phyloP scores from a whole-genome alignment of 257 asterid species.

The Jaltomata sinuosa region DNA sequence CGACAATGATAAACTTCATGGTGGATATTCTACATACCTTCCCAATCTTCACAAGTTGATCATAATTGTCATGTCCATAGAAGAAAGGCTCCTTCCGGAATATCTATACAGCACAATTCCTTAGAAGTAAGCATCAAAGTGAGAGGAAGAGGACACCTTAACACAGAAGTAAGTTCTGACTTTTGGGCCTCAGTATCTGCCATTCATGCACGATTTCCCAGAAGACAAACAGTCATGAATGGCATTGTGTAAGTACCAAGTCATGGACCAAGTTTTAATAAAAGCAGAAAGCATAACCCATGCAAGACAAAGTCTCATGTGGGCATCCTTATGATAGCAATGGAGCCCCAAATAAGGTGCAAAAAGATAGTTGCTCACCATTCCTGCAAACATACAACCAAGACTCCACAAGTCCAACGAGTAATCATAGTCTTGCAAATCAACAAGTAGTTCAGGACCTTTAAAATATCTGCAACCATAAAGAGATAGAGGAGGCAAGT shows the following conservation, averaged over 20 bases:
- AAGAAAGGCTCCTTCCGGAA: conserved; percentile 18
- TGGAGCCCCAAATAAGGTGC: not conserved
- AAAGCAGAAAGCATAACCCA: not conserved
- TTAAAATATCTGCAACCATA: conserved; percentile 24
- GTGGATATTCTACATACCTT: conserved; percentile 1
- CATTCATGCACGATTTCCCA: not conserved
- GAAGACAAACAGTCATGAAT: not conserved
- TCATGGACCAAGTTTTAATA: not conserved
- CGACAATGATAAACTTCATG: not conserved
- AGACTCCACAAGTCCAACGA: conserved; percentile 76
- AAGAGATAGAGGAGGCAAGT: not conserved
- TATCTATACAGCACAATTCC: conserved; percentile 2
- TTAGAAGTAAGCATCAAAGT: conserved; percentile 7
- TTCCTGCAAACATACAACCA: conserved; percentile 50
- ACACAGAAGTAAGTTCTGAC: not conserved
- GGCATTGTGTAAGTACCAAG: not conserved
- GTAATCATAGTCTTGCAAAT: conserved; percentile 68
- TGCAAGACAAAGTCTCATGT: not conserved
- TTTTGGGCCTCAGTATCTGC: not conserved
- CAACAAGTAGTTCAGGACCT: conserved; percentile 53
- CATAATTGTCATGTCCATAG: conserved; percentile 12
- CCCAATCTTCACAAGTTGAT: conserved; percentile 11
- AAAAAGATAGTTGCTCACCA: conserved; percentile 13
- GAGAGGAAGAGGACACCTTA: conserved; percentile 2
- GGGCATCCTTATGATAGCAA: not conserved